A percentile compares a stretch with the other conserved stretches of the same genome.
phyloP scores from a whole-genome alignment of 192 early-diverging fungal species.

The Umbelopsis isabellina region DNA sequence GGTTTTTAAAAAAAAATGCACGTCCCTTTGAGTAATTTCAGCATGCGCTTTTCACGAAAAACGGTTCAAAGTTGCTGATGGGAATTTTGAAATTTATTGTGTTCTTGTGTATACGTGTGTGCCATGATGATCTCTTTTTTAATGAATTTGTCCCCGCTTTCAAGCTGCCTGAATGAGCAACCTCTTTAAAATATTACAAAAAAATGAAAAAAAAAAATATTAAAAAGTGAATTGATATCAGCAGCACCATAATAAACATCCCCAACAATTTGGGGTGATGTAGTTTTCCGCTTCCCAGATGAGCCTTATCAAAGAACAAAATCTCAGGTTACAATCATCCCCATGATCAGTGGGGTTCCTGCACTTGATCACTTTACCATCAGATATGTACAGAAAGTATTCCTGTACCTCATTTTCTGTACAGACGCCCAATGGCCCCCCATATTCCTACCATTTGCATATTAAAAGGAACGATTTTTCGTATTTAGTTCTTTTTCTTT shows the following conservation, averaged over 20 bases:
- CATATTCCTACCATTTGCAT: neutral
- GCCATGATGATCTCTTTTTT: no score
- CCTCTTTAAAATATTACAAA: no score
- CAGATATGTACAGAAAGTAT: neutral
- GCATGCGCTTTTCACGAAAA: no score
- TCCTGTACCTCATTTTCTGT: neutral
- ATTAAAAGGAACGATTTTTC: neutral
- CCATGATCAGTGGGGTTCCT: slow-evolving; percentile 16
- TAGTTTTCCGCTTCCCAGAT: no score
- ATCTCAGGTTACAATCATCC: slow-evolving; percentile 4
- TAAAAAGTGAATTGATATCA: no score
- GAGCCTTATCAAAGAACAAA: slow-evolving; percentile 2
- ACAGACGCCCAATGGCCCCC: neutral
- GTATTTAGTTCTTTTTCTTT: neutral
- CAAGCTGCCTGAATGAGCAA: no score
- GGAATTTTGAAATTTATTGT: no score
- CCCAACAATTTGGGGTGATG: no score
- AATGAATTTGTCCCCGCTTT: no score
- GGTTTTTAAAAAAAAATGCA: neutral
- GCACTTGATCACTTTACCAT: slow-evolving; percentile 1
- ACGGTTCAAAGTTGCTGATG: no score
- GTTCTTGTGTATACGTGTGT: no score
- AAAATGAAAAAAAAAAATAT: no score
- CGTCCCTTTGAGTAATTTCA: neutral
- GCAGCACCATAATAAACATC: neutral